A percentile compares a stretch with the other conserved stretches of the same genome.
phyloP scores from a whole-genome alignment of 768 basidiomycete genomes.

The Hydnum rufescens region DNA sequence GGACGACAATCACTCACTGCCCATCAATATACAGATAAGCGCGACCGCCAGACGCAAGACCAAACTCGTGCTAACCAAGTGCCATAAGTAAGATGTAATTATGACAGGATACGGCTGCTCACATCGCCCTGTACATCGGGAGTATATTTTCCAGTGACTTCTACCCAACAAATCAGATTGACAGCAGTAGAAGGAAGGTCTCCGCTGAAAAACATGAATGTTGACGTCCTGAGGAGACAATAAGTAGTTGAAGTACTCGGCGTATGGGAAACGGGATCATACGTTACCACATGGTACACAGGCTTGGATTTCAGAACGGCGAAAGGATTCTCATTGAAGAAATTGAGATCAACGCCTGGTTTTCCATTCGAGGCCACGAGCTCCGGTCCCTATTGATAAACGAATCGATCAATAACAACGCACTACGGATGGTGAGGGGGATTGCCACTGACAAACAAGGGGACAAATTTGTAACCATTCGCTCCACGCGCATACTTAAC shows the following conservation, averaged over 20 bases:
- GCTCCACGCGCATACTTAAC: conserved; percentile 19
- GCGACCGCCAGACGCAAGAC: neutral
- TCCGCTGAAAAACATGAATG: neutral
- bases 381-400: neutral
- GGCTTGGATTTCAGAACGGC: neutral
- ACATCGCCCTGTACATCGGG: conserved; percentile 5
- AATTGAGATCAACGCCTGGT: neutral
- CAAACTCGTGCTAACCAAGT: neutral
- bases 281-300: neutral
- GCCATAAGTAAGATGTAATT: neutral
- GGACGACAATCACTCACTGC: neutral
- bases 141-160: neutral
- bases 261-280: neutral
- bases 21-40: neutral
- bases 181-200: neutral
- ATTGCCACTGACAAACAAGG: neutral
- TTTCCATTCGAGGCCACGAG: neutral
- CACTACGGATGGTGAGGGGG: neutral
- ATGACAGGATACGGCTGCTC: neutral
- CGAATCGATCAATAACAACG: neutral
- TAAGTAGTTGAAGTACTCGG: neutral
- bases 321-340: neutral
- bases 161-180: neutral
- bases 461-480: neutral
- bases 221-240: neutral